Conservation (phyloP, 2,329 filamentous ascomycete genomes). For the Sporothrix pallida region DNA sequence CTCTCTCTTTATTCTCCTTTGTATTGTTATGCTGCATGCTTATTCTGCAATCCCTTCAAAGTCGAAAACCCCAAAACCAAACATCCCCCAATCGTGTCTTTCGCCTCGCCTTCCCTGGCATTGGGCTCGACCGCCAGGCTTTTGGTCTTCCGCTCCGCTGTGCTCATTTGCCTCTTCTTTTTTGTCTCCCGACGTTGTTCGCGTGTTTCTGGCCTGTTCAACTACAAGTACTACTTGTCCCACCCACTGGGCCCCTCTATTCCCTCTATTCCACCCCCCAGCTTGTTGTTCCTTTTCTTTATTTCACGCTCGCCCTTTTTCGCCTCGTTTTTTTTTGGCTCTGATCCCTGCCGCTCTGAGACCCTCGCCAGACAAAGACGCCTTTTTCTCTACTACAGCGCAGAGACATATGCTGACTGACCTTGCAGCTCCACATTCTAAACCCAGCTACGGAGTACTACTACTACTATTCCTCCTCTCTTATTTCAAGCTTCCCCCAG, state of each 20-base stretch:
- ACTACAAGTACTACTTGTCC: too few species aligned
- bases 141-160: neutral
- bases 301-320: constrained; percentile 5
- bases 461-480: neutral
- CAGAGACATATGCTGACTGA: constrained; percentile 22
- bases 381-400: neutral
- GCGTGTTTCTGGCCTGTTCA: constrained; percentile 1
- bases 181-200: constrained; percentile 9
- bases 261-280: neutral
- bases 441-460: neutral
- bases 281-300: neutral
- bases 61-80: neutral
- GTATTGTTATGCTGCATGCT: constrained; percentile 32
- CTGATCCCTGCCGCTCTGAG: constrained; percentile 7
- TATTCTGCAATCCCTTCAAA: constrained; percentile 21
- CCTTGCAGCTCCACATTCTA: constrained; percentile 12
- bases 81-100: constrained; percentile 6
- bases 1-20: neutral
- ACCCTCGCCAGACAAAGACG: constrained; percentile 24
- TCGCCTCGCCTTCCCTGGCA: neutral
- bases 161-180: neutral
- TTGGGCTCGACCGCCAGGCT: constrained; percentile 21
- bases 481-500: constrained; percentile 19
- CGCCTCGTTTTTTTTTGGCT: constrained; percentile 25
- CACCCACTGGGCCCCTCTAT: neutral